phyloP scores from a whole-genome alignment of 1,284 basidiomycete genomes.

The Salmacisia buchloeana region DNA sequence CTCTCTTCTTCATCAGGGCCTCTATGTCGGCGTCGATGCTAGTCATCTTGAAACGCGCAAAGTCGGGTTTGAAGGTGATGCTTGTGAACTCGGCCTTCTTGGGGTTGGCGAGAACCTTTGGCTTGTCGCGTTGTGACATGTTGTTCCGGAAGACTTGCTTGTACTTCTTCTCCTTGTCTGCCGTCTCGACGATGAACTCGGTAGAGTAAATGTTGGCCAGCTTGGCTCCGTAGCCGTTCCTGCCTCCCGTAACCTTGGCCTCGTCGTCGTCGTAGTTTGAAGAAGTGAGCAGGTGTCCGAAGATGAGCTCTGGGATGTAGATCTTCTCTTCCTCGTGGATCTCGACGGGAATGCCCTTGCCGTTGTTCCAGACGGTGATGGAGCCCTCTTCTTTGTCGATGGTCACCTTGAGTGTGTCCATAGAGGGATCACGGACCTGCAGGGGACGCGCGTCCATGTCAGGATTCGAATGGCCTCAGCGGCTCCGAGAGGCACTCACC shows the following conservation, averaged over 20 bases:
- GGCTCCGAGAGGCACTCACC: conserved; percentile 53
- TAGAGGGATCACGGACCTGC: conserved; percentile 41
- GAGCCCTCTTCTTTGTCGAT: conserved; percentile 77
- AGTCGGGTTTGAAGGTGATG: conserved; percentile 89
- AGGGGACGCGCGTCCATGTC: conserved; percentile 2
- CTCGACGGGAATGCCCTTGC: conserved; percentile 88
- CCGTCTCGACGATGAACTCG: conserved; percentile 96
- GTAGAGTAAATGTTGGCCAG: conserved; percentile 97
- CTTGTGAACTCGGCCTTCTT: conserved; percentile 79
- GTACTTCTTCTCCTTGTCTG: conserved; percentile 88
- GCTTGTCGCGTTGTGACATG: conserved; percentile 79
- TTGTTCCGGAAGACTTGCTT: conserved; percentile 91
- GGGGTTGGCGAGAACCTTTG: conserved; percentile 80
- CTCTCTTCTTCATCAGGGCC: conserved; percentile 84
- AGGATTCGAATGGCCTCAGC: background rate
- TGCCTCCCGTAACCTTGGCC: conserved; percentile 96
- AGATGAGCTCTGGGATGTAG: conserved; percentile 96
- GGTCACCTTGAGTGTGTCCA: conserved; percentile 52
- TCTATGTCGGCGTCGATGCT: conserved; percentile 85
- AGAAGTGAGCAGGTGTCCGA: conserved; percentile 88
- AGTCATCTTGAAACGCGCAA: conserved; percentile 87
- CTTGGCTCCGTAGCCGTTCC: conserved; percentile 95
- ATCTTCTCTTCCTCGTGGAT: conserved; percentile 88
- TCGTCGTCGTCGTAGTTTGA: conserved; percentile 99
- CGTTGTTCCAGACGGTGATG: conserved; percentile 94